phyloP scores from a whole-genome alignment of 768 basidiomycete species.

The Amylocystis lapponica region DNA sequence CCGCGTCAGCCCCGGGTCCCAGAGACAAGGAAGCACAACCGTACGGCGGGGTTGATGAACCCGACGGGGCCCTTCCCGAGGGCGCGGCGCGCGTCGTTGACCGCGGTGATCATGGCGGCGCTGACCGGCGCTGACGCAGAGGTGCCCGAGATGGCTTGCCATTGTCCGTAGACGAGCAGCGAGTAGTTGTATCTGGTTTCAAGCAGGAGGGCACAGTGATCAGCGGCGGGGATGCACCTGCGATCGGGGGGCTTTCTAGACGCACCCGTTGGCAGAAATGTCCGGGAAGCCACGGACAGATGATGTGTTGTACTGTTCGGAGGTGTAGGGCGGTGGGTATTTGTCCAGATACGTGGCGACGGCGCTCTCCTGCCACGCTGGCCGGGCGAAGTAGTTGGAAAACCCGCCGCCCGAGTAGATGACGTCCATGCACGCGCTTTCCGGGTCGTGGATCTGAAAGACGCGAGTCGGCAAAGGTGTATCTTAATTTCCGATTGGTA shows the following conservation, averaged over 20 bases:
- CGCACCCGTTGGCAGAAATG: constrained; percentile 29
- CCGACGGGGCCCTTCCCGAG: constrained; percentile 30
- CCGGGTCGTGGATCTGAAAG: constrained; percentile 28
- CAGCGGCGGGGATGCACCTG: neutral
- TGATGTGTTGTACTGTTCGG: constrained; percentile 28
- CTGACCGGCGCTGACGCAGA: constrained; percentile 32
- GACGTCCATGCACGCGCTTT: constrained; percentile 31
- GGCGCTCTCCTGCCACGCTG: constrained; percentile 27
- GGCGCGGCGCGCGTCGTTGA: constrained; percentile 34
- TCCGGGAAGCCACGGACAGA: constrained; percentile 26
- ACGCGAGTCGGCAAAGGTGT: no score
- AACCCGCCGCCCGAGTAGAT: constrained; percentile 38
- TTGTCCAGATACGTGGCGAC: constrained; percentile 25
- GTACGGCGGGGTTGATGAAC: constrained; percentile 61
- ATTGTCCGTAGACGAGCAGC: constrained; percentile 25
- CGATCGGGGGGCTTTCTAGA: neutral
- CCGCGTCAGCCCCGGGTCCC: no score
- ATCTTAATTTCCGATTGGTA: no score
- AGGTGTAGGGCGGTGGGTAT: constrained; percentile 28
- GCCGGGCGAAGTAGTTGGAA: constrained; percentile 34
- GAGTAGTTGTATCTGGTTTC: no score
- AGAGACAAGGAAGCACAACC: constrained; percentile 10
- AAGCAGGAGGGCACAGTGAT: constrained; percentile 12
- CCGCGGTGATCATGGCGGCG: constrained; percentile 28
- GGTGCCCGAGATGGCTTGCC: constrained; percentile 29